Conservation (phyloP, 345 rosid species). For the Salix arbutifolia region DNA sequence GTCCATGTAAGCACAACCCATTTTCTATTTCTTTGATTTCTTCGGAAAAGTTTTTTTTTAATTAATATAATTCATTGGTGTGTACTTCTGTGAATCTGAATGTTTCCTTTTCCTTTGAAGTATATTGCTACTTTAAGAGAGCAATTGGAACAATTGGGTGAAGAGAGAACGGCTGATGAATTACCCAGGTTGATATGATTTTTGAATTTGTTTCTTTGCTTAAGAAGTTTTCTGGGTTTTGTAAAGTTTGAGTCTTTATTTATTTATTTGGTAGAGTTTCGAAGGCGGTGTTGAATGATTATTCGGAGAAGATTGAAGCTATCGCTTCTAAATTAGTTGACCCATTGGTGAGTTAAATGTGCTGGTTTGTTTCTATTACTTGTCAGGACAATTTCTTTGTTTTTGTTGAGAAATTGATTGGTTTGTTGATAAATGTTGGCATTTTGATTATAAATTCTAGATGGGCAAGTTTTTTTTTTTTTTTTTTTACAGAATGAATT, state of each 20-base stretch:
- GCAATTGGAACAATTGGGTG: constrained; percentile 63
- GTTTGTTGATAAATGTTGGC: too few relatives aligned
- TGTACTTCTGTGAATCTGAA: background rate
- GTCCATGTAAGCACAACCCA: constrained; percentile 44
- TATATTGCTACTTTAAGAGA: constrained; percentile 83
- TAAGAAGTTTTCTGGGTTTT: background rate
- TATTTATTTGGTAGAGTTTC: constrained; percentile 44
- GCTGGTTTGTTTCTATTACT: background rate
- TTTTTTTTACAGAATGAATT: background rate
- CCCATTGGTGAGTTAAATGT: constrained; percentile 40
- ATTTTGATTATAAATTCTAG: too few relatives aligned
- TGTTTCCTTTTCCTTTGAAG: constrained; percentile 28
- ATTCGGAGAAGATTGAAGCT: constrained; percentile 70
- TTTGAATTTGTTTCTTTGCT: background rate
- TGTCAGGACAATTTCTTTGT: background rate
- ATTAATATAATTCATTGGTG: background rate
- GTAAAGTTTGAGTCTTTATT: background rate
- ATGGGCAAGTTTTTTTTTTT: too few relatives aligned
- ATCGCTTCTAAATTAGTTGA: constrained; percentile 58
- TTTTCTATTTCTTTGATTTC: background rate
- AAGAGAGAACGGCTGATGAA: constrained; percentile 73
- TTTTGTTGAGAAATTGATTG: background rate
- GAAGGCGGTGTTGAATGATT: constrained; percentile 68
- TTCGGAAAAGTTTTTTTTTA: background rate
- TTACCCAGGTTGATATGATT: constrained; percentile 49